phyloP scores from a whole-genome alignment of 225 moss, liverwort and hornwort genomes.

The Takakia lepidozioides region DNA sequence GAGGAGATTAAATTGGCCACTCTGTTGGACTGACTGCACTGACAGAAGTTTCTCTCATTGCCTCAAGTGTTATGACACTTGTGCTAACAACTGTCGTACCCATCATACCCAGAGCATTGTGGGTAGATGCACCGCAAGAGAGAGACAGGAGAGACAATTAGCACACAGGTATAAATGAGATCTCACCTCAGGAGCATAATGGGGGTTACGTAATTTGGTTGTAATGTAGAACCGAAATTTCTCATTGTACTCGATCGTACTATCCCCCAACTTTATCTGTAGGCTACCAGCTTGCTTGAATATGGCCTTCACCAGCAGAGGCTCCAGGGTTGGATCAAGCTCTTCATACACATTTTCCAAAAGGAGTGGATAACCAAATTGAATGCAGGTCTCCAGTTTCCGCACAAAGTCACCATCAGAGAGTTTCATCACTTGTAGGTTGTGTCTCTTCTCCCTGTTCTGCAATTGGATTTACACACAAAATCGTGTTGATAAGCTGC shows the following conservation, averaged over 20 bases:
- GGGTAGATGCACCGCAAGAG: no score
- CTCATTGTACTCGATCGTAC: constrained; percentile 62
- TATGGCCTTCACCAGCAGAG: constrained; percentile 49
- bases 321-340: constrained; percentile 67
- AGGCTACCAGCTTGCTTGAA: constrained; percentile 54
- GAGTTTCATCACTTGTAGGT: constrained; percentile 64
- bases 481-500: no score
- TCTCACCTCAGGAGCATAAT: constrained; percentile 63
- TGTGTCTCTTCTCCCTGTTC: constrained; percentile 50
- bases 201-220: constrained; percentile 65
- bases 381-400: constrained; percentile 63
- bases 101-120: no score
- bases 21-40: no score
- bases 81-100: no score
- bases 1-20: no score
- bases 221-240: constrained; percentile 65
- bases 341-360: constrained; percentile 66
- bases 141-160: no score
- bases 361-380: constrained; percentile 57
- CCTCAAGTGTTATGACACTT: no score
- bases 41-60: no score
- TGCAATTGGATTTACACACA: constrained; percentile 7
- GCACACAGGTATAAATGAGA: no score
- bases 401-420: constrained; percentile 67
- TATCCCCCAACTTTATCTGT: constrained; percentile 60